Base-by-base conservation (phyloP, 306 rosid genomes). In the Begonia peltatifolia region DNA sequence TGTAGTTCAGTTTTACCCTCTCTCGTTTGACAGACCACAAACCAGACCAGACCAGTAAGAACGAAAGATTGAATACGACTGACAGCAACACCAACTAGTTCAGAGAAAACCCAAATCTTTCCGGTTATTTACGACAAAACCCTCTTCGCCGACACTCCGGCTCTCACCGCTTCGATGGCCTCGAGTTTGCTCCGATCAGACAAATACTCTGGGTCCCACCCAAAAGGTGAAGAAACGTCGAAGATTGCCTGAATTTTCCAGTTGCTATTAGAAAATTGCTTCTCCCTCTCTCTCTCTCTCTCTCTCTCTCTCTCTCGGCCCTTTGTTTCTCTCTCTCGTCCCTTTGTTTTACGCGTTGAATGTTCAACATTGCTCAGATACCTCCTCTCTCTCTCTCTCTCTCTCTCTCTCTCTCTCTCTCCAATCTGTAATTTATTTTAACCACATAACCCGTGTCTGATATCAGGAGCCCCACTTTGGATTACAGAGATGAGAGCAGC, bases 291-390 rank as follows among this genome's bases (percentile, higher is more conserved):
- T 30, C n/a, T n/a, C n/a, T n/a, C n/a, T 22, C 7, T 52, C 0
- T 51, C n/a, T 52, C 48, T 23, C 15, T 52, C 56, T n/a, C 15
- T 41, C n/a, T 50, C 50, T 17, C 18, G 42, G 18, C 49, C 20
- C 30, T 49, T 17, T n/a, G n/a, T n/a, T n/a, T n/a, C n/a, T n/a
- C n/a, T 5, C 30, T 23, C 30, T 23, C 5, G 30, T 5, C 5
- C 53, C 22, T 23, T 17, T 53, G 53, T 43, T 61, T 61, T 61
- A 61, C 58, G 66, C 66, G 66, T 61, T 53, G 53, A 61, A 9
- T 23, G 30, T 50, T 30, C n/a, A 58, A 47, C 41, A 47, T 54
- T 23, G 35, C 25, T 59, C 42, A 61, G 65, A 61, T 52, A 42
- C 49, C 51, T 56, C 42, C 56, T 41, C 50, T 52, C 42, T 14